A percentile compares a stretch with the other conserved stretches of the same genome.
Evolutionary conservation across 495 filamentous ascomycete species (phyloP).

Genomic region (Neurospora sp.): DNA sequence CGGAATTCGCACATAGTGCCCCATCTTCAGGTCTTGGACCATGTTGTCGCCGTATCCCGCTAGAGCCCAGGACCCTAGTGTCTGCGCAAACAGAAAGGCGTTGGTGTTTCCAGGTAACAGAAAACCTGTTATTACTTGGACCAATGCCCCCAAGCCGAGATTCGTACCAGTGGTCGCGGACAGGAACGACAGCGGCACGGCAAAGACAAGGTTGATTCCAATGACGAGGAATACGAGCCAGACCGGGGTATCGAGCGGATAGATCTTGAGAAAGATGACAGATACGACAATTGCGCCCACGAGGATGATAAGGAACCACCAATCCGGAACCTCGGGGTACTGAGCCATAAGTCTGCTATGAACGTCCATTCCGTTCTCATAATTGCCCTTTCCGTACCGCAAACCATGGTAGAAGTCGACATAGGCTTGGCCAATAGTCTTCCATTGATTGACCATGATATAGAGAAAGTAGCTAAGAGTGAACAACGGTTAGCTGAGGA

Average conservation of each 20-base stretch:
- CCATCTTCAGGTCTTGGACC: conserved; percentile 32
- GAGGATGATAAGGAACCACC: conserved; percentile 48
- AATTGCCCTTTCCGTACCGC: conserved; percentile 35
- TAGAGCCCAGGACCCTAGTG: conserved; percentile 24
- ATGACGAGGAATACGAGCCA: conserved; percentile 28
- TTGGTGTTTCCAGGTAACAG: conserved; percentile 25
- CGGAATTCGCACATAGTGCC: conserved; percentile 24
- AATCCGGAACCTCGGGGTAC: conserved; percentile 49
- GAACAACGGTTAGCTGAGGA: background rate
- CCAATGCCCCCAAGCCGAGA: conserved; percentile 19
- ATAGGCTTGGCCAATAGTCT: conserved; percentile 17
- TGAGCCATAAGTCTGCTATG: conserved; percentile 49
- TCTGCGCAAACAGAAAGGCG: conserved; percentile 24
- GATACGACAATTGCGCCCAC: conserved; percentile 40
- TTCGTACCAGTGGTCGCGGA: conserved; percentile 29
- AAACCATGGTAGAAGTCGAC: conserved; percentile 35
- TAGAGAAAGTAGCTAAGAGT: conserved; percentile 36
- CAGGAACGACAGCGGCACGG: conserved; percentile 27
- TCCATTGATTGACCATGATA: conserved; percentile 46
- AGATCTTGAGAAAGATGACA: conserved; percentile 41
- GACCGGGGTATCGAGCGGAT: conserved; percentile 26
- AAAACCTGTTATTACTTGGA: conserved; percentile 27
- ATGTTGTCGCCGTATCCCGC: conserved; percentile 26
- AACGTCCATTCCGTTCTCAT: conserved; percentile 47
- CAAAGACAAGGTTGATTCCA: conserved; percentile 27